A percentile compares a stretch with the other conserved stretches of the same genome.
These are phyloP conservation scores for Colletotrichum euphorbiae DNA, from an alignment of 2,329 filamentous ascomycete species.

Conservation along the genomic window DNA sequence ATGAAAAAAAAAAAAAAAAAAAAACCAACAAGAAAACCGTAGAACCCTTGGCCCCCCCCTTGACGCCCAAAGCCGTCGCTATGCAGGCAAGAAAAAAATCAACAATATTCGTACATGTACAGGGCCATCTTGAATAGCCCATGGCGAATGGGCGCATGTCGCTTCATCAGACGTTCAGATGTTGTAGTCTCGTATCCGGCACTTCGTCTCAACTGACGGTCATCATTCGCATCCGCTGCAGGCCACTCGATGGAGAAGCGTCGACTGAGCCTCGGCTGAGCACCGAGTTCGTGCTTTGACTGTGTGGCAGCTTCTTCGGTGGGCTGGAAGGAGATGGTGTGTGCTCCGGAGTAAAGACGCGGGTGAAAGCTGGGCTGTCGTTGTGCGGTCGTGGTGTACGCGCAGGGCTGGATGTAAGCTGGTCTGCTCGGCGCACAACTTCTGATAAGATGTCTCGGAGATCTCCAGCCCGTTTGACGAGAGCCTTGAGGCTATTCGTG, in stretches of 20 bases:
- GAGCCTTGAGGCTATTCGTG: slow-evolving; percentile 74
- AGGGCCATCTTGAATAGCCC: slow-evolving; percentile 18
- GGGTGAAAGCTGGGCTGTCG: slow-evolving; percentile 75
- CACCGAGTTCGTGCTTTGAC: slow-evolving; percentile 65
- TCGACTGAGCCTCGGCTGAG: slow-evolving; percentile 63
- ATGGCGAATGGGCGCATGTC: background rate
- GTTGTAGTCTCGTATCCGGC: background rate
- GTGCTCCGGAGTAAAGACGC: slow-evolving; percentile 65
- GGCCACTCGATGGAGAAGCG: slow-evolving; percentile 62
- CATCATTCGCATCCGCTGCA: slow-evolving; percentile 73
- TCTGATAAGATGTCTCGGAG: slow-evolving; percentile 71
- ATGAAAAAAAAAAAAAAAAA: slow-evolving; percentile 28
- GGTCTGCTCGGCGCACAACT: slow-evolving; percentile 68
- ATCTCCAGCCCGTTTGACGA: slow-evolving; percentile 72
- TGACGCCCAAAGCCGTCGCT: slow-evolving; percentile 36
- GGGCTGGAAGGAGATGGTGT: slow-evolving; percentile 69
- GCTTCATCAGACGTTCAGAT: background rate
- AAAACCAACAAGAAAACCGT: slow-evolving; percentile 18
- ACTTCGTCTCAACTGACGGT: slow-evolving; percentile 62
- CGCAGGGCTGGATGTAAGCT: slow-evolving; percentile 67
- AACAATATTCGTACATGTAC: slow-evolving; percentile 43
- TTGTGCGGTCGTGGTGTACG: slow-evolving; percentile 60
- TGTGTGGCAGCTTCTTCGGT: slow-evolving; percentile 62
- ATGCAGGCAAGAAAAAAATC: slow-evolving; percentile 41
- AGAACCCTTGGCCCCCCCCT: slow-evolving; percentile 11